Percentiles rank a stretch among this genome's conserved stretches.
Evolutionary conservation across 2,329 filamentous ascomycete genomes (phyloP).

Genomic region (Curvularia spicifera): DNA sequence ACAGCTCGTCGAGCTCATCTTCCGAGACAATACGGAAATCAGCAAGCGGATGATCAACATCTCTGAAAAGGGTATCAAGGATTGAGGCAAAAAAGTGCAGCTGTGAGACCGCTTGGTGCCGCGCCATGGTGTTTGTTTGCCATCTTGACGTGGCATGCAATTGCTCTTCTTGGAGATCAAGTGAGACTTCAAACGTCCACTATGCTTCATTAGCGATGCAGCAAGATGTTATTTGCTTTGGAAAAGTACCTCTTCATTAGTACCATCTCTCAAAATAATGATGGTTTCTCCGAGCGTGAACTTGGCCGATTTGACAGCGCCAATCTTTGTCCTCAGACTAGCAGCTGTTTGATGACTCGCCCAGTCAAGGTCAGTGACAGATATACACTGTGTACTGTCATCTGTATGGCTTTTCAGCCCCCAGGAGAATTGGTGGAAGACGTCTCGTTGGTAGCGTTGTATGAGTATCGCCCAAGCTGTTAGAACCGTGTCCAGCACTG

Average conservation of each 20-base stretch:
- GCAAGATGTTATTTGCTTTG: not conserved
- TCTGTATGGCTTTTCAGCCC: conserved; percentile 23
- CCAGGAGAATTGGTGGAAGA: conserved; percentile 42
- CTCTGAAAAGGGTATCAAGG: conserved; percentile 46
- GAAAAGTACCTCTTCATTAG: conserved; percentile 36
- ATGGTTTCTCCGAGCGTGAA: conserved; percentile 13
- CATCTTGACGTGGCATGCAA: conserved; percentile 53
- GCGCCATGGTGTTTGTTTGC: conserved; percentile 51
- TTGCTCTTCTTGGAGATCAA: conserved; percentile 32
- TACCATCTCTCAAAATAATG: conserved; percentile 40
- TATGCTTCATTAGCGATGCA: conserved; percentile 15
- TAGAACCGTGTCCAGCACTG: conserved; percentile 33
- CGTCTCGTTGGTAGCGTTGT: conserved; percentile 42
- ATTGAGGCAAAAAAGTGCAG: conserved; percentile 52
- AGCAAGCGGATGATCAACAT: conserved; percentile 22
- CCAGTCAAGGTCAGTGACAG: conserved; percentile 28
- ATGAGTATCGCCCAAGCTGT: conserved; percentile 42
- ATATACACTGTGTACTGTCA: conserved; percentile 24
- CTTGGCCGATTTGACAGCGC: conserved; percentile 21
- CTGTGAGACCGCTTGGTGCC: conserved; percentile 53
- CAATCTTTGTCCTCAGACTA: conserved; percentile 26
- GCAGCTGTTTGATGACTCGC: conserved; percentile 18
- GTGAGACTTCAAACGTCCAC: conserved; percentile 41
- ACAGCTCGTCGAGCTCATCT: conserved; percentile 55
- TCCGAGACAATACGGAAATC: conserved; percentile 28